A percentile compares a stretch with the other conserved stretches of the same genome.
phyloP scores from a whole-genome alignment of 208 protist genomes.

The Trypanosoma conorhini region DNA sequence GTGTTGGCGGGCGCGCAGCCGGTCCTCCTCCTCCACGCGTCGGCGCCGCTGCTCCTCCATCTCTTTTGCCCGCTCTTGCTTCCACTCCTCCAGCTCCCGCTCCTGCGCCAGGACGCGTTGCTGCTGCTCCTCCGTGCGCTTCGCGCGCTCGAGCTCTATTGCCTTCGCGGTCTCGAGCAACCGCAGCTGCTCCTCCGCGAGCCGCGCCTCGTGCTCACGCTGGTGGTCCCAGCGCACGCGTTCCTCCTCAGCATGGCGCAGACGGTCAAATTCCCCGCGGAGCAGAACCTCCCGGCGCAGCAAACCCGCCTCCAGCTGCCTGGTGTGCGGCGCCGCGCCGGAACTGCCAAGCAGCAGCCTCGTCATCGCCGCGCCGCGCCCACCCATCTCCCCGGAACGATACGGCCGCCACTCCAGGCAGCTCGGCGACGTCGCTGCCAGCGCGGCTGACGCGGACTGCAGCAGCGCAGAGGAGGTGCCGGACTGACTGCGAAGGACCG shows the following conservation, averaged over 20 bases:
- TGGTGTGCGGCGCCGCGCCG: background rate
- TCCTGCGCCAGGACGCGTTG: constrained; percentile 69
- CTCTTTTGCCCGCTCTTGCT: constrained; percentile 58
- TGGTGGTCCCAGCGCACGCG: constrained; percentile 33
- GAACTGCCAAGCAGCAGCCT: background rate
- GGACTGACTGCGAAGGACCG: constrained; percentile 30
- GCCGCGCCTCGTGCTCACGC: constrained; percentile 43
- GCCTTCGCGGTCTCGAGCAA: constrained; percentile 48
- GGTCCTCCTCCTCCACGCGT: constrained; percentile 65
- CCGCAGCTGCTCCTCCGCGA: constrained; percentile 56
- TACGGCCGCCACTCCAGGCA: background rate
- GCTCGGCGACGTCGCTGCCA: background rate
- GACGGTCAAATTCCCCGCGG: constrained; percentile 57
- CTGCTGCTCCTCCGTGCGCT: constrained; percentile 66
- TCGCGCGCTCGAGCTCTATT: constrained; percentile 61
- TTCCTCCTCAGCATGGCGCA: constrained; percentile 57
- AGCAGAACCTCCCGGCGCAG: constrained; percentile 70
- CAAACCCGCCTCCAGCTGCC: constrained; percentile 49
- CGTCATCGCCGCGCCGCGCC: background rate
- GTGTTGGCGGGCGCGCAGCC: constrained; percentile 64
- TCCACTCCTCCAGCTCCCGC: constrained; percentile 86
- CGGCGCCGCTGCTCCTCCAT: constrained; percentile 45
- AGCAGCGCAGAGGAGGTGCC: background rate
- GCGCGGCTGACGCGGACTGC: background rate
- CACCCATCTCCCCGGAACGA: background rate